A percentile compares a stretch with the other conserved stretches of the same genome.
Conservation (phyloP, 2,329 filamentous ascomycete genomes). For the Phaeoacremonium minimum region DNA sequence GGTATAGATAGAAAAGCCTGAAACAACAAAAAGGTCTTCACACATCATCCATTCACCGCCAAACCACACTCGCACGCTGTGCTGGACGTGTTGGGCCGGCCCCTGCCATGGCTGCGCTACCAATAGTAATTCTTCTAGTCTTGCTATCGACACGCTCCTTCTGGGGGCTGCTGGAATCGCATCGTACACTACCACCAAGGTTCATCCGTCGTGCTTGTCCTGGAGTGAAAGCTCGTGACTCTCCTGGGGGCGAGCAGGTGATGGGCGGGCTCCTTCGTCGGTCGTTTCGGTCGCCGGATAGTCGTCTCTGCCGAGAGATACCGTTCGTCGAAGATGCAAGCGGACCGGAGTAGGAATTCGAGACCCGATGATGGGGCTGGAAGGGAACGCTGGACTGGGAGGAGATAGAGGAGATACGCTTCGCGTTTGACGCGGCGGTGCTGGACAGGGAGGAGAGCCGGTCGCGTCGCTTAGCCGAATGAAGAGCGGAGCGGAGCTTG, state of each 20-base stretch:
- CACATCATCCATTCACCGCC: slow-evolving; percentile 17
- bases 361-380: slow-evolving; percentile 23
- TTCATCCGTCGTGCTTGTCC: slow-evolving; percentile 57
- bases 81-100: slow-evolving; percentile 1
- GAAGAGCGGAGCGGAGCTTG: slow-evolving; percentile 51
- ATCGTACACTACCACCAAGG: slow-evolving; percentile 35
- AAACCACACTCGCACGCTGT: slow-evolving; percentile 15
- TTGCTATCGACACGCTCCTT: slow-evolving; percentile 15
- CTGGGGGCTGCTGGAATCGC: slow-evolving; percentile 12
- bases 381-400: slow-evolving; percentile 24
- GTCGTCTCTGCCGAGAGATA: slow-evolving; percentile 48
- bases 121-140: slow-evolving; percentile 39
- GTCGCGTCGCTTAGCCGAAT: slow-evolving; percentile 44
- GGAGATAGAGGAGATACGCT: slow-evolving; percentile 42
- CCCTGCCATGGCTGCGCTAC: slow-evolving; percentile 22
- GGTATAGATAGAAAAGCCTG: too few relatives aligned
- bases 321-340: slow-evolving; percentile 49
- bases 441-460: slow-evolving; percentile 33
- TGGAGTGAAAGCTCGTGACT: slow-evolving; percentile 37
- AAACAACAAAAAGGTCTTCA: too few relatives aligned
- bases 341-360: slow-evolving; percentile 31
- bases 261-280: slow-evolving; percentile 49
- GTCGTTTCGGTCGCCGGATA: slow-evolving; percentile 25
- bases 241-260: slow-evolving; percentile 39
- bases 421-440: slow-evolving; percentile 27